Conservation (phyloP, 345 rosid species). For the Bruguiera parviflora region DNA sequence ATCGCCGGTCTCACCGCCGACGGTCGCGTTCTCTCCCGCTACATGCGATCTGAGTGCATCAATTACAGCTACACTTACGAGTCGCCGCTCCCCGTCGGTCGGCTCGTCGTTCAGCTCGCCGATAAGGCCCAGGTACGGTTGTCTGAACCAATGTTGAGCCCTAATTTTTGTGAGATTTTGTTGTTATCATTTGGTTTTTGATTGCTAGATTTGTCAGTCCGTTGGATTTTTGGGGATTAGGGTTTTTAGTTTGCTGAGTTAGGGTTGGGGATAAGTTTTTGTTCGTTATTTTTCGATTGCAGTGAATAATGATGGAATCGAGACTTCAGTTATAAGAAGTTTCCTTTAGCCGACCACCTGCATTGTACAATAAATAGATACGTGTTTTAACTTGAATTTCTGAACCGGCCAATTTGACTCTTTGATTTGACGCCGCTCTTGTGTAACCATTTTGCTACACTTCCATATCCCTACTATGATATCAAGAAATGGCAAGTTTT, state of each 20-base stretch:
- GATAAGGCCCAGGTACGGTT: constrained; percentile 90
- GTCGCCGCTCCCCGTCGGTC: constrained; percentile 94
- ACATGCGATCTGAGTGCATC: constrained; percentile 93
- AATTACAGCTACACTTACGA: constrained; percentile 83
- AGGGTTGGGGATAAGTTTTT: neutral
- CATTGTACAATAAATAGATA: too few species aligned
- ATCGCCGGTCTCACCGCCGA: constrained; percentile 97
- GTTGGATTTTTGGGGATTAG: neutral
- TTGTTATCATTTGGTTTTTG: neutral
- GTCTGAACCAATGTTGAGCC: neutral
- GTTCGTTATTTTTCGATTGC: neutral
- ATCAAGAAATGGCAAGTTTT: too few species aligned
- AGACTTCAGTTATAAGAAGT: too few species aligned
- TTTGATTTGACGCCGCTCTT: too few species aligned
- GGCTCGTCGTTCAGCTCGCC: constrained; percentile 68
- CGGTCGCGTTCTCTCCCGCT: constrained; percentile 93
- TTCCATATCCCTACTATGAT: too few species aligned
- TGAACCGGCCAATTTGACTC: too few species aligned
- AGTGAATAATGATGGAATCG: too few species aligned
- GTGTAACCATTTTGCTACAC: too few species aligned
- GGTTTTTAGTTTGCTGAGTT: neutral
- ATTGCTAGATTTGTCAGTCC: neutral
- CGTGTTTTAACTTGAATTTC: too few species aligned
- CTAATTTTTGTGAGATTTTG: neutral
- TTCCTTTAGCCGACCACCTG: too few species aligned